A percentile compares a stretch with the other conserved stretches of the same genome.
These are phyloP conservation scores for Lophiostoma macrostomum DNA, from an alignment of 495 filamentous ascomycete genomes.

Conservation along the genomic window DNA sequence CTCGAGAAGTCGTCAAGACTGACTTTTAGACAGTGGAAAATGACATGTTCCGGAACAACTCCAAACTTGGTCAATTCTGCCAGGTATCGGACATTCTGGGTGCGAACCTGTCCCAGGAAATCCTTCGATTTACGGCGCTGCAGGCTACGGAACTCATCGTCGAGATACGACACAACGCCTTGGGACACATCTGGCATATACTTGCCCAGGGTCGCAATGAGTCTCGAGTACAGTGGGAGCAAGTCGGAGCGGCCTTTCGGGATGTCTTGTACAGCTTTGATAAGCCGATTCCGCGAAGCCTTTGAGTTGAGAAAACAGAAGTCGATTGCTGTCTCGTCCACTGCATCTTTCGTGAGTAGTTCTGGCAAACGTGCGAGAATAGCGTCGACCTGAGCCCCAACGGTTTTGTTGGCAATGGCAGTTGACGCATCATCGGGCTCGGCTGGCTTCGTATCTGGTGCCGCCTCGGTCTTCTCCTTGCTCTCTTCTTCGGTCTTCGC, in stretches of 20 bases:
- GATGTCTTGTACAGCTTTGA: constrained; percentile 90
- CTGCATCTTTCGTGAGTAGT: constrained; percentile 81
- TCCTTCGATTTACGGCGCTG: constrained; percentile 99
- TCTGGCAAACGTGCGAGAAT: constrained; percentile 84
- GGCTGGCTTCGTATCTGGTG: constrained; percentile 54
- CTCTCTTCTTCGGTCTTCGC: constrained; percentile 42
- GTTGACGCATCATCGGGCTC: constrained; percentile 79
- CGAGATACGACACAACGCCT: constrained; percentile 87
- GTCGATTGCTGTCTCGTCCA: constrained; percentile 88
- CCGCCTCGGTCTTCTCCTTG: constrained; percentile 44
- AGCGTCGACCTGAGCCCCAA: constrained; percentile 94
- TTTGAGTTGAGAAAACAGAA: constrained; percentile 99
- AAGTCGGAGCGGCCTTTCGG: constrained; percentile 91
- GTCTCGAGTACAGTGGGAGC: constrained; percentile 84
- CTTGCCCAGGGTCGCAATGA: constrained; percentile 88
- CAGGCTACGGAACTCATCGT: constrained; percentile 94
- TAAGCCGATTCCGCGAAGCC: constrained; percentile 86
- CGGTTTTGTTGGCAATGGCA: constrained; percentile 95
- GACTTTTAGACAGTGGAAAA: constrained; percentile 98
- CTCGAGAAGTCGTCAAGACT: constrained; percentile 96
- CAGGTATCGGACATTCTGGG: constrained; percentile 92
- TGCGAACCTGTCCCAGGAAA: constrained; percentile 88
- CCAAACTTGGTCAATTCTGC: constrained; percentile 98
- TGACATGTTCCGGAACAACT: constrained; percentile 95
- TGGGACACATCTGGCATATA: constrained; percentile 92